Evolutionary conservation across 495 filamentous ascomycete species (phyloP), one percentile per base, ranked within the genome.

Genomic region (Hyphodiscus hymeniophilus): DNA sequence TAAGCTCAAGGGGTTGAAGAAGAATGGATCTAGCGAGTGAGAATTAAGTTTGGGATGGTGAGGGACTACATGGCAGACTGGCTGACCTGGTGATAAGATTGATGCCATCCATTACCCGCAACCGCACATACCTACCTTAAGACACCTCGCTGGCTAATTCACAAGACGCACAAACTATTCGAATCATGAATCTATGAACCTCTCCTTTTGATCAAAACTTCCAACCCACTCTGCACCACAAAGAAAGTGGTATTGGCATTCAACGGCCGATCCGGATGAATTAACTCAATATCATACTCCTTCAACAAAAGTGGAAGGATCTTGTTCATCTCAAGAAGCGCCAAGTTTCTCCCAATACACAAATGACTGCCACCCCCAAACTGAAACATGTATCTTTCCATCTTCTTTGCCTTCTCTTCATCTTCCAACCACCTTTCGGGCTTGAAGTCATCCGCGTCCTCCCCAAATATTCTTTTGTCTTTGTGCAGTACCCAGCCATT

Each of bases 361-460:
- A 73, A 48, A 43, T 75, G 73, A 18, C 64, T 67, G 2, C 75
- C 75, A 12, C 66, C 73, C 3, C 74, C 74, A 36, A 79, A 79
- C 57, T 74, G 68, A 44, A 72, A 69, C 65, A 66, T 77, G 55
- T 67, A 70, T 43, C 63, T 63, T 63, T 69, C 70, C 77, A 67
- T 71, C 40, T 47, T 65, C 59, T 55, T 67, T 24, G 56, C 66
- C 54, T 59, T 61, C 62, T 65, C 66, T 48, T 65, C 59, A 30
- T 70, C 68, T 47, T 75, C 69, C 35, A 86, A 55, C 83, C 83
- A 86, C 34, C 83, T 55, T 60, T 82, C 81, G 0, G 83, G 81
- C 15, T 73, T 61, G 53, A 74, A 87, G 1, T 57, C 52, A 2
- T 82, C 75, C 8, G 79, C 75, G 48, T 86, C 81, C 7, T 69